Base-by-base conservation (phyloP, 495 filamentous ascomycete genomes). In the Annulohypoxylon maeteangense region DNA sequence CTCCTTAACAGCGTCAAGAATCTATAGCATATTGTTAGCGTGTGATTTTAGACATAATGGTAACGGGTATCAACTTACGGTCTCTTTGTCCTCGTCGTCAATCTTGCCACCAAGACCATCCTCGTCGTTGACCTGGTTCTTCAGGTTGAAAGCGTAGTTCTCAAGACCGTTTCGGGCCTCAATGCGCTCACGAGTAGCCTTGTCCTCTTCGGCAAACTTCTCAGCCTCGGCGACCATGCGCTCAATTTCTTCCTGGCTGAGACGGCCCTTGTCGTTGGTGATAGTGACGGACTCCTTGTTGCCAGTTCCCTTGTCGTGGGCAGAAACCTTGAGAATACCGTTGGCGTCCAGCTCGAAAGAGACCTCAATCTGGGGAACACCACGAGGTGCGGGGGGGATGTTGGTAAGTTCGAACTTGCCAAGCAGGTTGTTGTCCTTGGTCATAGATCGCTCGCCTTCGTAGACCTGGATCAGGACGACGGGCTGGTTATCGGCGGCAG, bases 71-170 rank as follows among this genome's bases (percentile, higher is more conserved):
- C 7, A 79, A 83, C 87, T 85, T 84, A 90, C 87, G 74, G 93
- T 89, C 83, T 99, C 94, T 91, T 98, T 99, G 87, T 99, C 96
- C 67, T 98, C 95, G 68, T 97, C 95, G 57, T 94, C 92, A 79
- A 99, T 97, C 90, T 98, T 97, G 81, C 93, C 93, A 82, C 95
- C 93, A 65, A 97, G 91, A 71, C 95, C 95, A 67, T 97, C 94
- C 80, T 98, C 93, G 72, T 99, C 95, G 80, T 94, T 94, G 83
- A 93, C 92, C 87, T 99, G 95, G 90, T 98, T 98, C 90, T 98
- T 98, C 76, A 99, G 85, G 87, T 87, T 92, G 90, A 97, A 97
- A 65, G 92, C 93, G 78, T 97, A 97, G 87, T 95, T 95, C 88
- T 97, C 93, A 67, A 99, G 91, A 68, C 90, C 90, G 84, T 99